Conservation (phyloP, 2,329 filamentous ascomycete species). For the Aschersonia sp. region DNA sequence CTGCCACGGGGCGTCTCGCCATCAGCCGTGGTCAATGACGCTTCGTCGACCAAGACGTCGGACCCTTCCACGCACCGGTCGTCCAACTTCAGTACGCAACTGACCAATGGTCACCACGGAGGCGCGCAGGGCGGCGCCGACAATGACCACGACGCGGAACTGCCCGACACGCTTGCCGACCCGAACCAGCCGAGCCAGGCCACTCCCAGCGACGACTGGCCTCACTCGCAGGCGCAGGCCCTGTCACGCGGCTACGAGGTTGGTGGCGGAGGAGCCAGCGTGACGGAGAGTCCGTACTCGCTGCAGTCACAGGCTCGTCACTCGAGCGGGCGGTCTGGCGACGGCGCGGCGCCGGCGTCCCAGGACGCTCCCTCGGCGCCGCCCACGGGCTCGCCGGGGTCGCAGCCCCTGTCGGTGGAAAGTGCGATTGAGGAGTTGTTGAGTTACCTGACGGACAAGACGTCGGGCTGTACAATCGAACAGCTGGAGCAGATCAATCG, state of each 20-base stretch:
- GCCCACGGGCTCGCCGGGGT: conserved; percentile 22
- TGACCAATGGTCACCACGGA: conserved; percentile 49
- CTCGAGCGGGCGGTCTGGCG: conserved; percentile 12
- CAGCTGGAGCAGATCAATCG: conserved; percentile 91
- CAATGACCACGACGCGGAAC: conserved; percentile 16
- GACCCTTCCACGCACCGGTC: conserved; percentile 51
- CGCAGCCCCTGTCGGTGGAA: conserved; percentile 30
- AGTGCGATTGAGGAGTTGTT: conserved; percentile 42
- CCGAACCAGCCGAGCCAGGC: conserved; percentile 25
- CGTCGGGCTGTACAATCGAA: conserved; percentile 72
- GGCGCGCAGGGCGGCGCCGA: conserved; percentile 22
- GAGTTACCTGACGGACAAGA: conserved; percentile 46
- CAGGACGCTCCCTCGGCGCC: conserved; percentile 18
- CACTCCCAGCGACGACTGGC: conserved; percentile 40
- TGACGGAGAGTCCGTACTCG: conserved; percentile 22
- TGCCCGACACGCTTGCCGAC: conserved; percentile 37
- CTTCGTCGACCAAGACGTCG: conserved; percentile 85
- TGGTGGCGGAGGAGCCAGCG: conserved; percentile 7
- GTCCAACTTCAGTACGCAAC: conserved; percentile 54
- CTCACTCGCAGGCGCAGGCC: conserved; percentile 41
- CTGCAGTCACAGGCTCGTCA: conserved; percentile 17
- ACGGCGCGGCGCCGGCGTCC: conserved; percentile 13
- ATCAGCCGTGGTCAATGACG: conserved; percentile 58
- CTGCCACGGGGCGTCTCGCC: conserved; percentile 43
- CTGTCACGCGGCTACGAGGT: conserved; percentile 24